Evolutionary conservation across 495 filamentous ascomycete genomes (phyloP).

Genomic region (Penicillium flavigenum): DNA sequence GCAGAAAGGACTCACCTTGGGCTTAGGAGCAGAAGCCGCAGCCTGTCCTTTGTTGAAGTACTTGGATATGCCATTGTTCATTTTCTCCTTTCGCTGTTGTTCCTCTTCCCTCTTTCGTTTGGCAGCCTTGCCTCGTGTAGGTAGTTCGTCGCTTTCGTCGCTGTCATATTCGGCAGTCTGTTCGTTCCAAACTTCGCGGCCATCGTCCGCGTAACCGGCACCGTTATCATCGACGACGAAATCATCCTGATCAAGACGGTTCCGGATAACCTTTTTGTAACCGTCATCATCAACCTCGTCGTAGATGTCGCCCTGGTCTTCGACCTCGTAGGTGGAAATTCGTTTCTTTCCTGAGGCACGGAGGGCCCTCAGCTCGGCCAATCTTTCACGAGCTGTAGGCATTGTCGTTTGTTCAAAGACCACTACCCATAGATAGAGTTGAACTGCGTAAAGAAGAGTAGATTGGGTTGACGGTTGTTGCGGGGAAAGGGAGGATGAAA

Average conservation of each 20-base stretch:
- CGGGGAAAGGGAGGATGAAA: conserved; percentile 26
- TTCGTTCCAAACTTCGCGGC: conserved; percentile 94
- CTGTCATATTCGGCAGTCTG: conserved; percentile 56
- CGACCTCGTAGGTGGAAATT: conserved; percentile 82
- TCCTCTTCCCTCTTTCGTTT: conserved; percentile 93
- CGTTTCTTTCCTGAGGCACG: conserved; percentile 88
- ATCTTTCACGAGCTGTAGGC: conserved; percentile 41
- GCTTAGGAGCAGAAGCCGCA: conserved; percentile 64
- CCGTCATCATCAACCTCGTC: conserved; percentile 96
- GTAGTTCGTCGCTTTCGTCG: conserved; percentile 64
- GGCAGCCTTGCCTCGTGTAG: conserved; percentile 64
- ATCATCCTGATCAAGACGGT: conserved; percentile 88
- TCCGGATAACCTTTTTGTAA: conserved; percentile 92
- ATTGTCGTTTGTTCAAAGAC: conserved; percentile 29
- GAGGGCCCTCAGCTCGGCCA: conserved; percentile 82
- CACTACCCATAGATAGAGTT: conserved; percentile 19
- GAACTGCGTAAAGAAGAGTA: conserved; percentile 9
- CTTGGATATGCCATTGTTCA: conserved; percentile 86
- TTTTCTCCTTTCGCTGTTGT: conserved; percentile 76
- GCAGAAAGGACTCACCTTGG: conserved; percentile 61
- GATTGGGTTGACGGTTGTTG: conserved; percentile 14
- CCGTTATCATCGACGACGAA: conserved; percentile 96
- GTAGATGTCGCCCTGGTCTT: conserved; percentile 82
- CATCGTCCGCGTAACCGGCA: conserved; percentile 93
- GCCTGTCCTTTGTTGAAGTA: conserved; percentile 79